phyloP scores from a whole-genome alignment of 768 basidiomycete genomes.

The Trametes cingulata region DNA sequence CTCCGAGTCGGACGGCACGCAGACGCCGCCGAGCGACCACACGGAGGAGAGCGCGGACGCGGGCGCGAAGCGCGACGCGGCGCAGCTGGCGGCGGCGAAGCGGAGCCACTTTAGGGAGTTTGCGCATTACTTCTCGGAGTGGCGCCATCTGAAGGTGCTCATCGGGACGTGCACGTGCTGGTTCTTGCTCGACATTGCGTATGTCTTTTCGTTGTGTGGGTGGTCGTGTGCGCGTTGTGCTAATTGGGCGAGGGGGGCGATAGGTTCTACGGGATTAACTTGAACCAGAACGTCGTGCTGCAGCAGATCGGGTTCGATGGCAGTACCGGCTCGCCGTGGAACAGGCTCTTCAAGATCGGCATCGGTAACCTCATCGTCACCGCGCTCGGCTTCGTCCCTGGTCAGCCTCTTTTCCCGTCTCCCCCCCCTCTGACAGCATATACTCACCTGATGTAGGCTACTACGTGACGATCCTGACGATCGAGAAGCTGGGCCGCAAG shows the following conservation, averaged over 20 bases:
- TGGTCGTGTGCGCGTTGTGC: neutral
- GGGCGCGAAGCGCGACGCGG: neutral
- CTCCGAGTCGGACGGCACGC: conserved; percentile 9
- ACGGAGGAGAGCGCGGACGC: neutral
- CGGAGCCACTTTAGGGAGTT: conserved; percentile 63
- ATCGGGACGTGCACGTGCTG: conserved; percentile 69
- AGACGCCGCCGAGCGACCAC: conserved; percentile 15
- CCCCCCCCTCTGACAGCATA: no score
- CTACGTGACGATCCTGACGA: conserved; percentile 65
- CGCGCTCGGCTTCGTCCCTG: conserved; percentile 75
- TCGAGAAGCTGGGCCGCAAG: conserved; percentile 75
- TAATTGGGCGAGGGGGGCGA: neutral
- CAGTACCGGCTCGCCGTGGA: conserved; percentile 54
- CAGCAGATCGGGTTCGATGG: conserved; percentile 71
- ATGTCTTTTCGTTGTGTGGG: conserved; percentile 21
- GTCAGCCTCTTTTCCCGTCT: conserved; percentile 32
- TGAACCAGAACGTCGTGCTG: conserved; percentile 79
- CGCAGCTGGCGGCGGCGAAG: conserved; percentile 36
- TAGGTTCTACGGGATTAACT: conserved; percentile 76
- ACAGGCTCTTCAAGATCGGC: conserved; percentile 65
- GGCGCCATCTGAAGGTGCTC: conserved; percentile 66
- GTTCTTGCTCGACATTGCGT: conserved; percentile 80
- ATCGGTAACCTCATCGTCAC: conserved; percentile 73
- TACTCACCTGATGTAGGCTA: conserved; percentile 47
- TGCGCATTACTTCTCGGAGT: conserved; percentile 66